Base-by-base conservation (phyloP, 2,329 filamentous ascomycete genomes). In the Fonsecaea erecta region DNA sequence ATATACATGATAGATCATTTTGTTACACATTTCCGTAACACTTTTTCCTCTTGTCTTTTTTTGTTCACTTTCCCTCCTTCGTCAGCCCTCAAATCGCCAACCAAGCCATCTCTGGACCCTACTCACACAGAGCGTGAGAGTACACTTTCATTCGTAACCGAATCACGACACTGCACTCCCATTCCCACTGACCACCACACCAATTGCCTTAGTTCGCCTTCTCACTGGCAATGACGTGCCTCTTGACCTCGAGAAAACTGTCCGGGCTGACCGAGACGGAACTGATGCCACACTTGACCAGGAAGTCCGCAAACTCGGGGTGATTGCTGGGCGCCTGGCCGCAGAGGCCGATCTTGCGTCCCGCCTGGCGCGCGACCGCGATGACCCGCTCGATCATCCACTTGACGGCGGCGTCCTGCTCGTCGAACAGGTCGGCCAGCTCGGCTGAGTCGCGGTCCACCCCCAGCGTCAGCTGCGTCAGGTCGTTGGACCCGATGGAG, bases 401-500 rank as follows among this genome's bases (percentile, higher is more conserved):
- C 67, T 77, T 78, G 35, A 78, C 76, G 1, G 77, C 76, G 53
- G 76, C 73, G 30, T 78, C 76, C 68, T 78, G 77, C 65, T 80
- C 77, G 52, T 77, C 64, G 62, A 79, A 79, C 26, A 79, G 55
- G n/a, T 73, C 74, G 2, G 75, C 72, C 58, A 80, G 67, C 69
- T 77, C 74, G 9, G 70, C 69, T 1, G 76, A 78, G 56, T 80
- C 77, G 6, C 77, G 76, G 60, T 79, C 77, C 0, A 79, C 72
- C 0, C 77, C 77, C 0, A 79, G 75, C 1, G 74, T 78, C 61
- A 80, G 68, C 71, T 79, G 77, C 2, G 78, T 78, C 61, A 79
- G 66, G 64, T 79, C 77, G 46, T 79, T 79, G 24, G 77, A 79
- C 2, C 78, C 78, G 54, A 80, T 79, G 12, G 77, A 79, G 66